Evolutionary conservation across 2,329 filamentous ascomycete species (phyloP).

Genomic region (Elsinoe ampelina): DNA sequence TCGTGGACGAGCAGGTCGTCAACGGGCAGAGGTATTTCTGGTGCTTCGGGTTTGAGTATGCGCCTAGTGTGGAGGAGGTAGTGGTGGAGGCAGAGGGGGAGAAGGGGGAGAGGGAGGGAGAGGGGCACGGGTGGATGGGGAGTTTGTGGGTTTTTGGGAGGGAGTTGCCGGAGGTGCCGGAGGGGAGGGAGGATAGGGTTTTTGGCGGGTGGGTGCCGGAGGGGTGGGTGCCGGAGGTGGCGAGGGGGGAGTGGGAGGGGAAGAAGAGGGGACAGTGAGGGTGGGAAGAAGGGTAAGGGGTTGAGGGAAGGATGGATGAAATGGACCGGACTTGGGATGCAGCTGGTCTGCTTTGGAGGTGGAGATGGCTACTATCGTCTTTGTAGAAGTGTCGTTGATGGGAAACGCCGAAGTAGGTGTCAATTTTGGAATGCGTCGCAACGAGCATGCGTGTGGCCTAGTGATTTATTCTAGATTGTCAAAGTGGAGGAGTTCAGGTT

Average conservation of each 20-base stretch:
- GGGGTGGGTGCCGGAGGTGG: constrained; percentile 2
- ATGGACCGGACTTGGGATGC: neutral
- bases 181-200: neutral
- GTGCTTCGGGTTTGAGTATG: neutral
- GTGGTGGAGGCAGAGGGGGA: neutral
- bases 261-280: neutral
- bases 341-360: neutral
- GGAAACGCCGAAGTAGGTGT: too few species aligned
- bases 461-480: too few species aligned
- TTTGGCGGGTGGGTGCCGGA: constrained; percentile 3
- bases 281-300: neutral
- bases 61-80: neutral
- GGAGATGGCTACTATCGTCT: too few species aligned
- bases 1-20: neutral
- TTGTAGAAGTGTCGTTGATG: too few species aligned
- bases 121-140: neutral
- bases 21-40: neutral
- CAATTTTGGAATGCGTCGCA: too few species aligned
- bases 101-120: neutral
- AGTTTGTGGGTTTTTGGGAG: neutral
- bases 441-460: too few species aligned
- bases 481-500: too few species aligned
- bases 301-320: too few species aligned
- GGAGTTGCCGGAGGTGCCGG: neutral
- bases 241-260: neutral